Percentiles rank a stretch among this genome's conserved stretches.
Evolutionary conservation across 2,329 filamentous ascomycete genomes (phyloP).

Genomic region (Fusarium sterilihyphosum): DNA sequence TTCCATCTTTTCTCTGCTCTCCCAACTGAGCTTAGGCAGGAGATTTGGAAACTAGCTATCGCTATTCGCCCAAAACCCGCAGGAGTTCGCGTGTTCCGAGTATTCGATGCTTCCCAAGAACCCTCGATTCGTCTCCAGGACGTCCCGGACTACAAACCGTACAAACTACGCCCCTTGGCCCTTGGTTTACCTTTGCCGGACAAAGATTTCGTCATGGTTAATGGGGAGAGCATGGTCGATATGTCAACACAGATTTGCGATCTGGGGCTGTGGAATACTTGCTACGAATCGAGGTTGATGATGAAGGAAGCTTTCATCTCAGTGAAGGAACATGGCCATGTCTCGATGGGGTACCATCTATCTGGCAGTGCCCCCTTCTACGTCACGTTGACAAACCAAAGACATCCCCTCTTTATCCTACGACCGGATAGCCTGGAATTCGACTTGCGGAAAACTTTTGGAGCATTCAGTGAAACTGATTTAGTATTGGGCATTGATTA

Average conservation of each 20-base stretch:
- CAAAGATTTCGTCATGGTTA: not conserved
- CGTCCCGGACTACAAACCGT: not conserved
- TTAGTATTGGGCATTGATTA: not conserved
- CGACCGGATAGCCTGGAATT: not conserved
- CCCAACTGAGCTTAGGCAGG: not conserved
- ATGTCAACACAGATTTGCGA: not conserved
- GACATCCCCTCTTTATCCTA: not conserved
- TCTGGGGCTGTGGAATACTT: not conserved
- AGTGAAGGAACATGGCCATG: fast-evolving
- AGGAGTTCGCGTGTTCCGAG: not conserved
- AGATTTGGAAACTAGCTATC: not conserved
- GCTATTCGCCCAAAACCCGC: fast-evolving
- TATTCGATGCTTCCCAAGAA: not conserved
- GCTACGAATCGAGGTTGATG: not conserved
- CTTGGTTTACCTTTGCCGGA: not conserved
- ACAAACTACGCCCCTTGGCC: not conserved
- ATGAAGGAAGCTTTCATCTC: not conserved
- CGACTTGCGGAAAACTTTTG: fast-evolving
- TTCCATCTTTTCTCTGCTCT: not conserved
- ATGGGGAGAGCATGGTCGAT: not conserved
- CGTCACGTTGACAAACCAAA: not conserved
- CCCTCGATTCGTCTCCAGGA: fast-evolving
- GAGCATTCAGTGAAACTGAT: not conserved
- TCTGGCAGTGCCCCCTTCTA: not conserved
- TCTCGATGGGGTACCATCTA: not conserved